phyloP scores from a whole-genome alignment of 2,329 filamentous ascomycete species.

The Fusarium anthophilum region DNA sequence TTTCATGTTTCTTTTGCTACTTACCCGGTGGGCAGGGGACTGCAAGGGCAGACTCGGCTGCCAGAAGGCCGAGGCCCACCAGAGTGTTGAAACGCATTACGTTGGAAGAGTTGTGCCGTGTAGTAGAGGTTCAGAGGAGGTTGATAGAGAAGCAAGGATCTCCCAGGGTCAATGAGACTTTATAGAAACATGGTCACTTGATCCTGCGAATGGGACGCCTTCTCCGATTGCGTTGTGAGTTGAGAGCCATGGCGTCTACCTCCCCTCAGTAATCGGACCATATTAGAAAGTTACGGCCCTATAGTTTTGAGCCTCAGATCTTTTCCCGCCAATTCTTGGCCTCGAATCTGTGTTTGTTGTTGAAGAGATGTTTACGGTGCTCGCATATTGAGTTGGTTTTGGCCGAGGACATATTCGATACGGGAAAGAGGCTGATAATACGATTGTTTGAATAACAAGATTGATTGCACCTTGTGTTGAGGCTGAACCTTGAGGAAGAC shows the following conservation, averaged over 20 bases:
- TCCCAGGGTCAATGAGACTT: not conserved
- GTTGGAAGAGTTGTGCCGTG: not conserved
- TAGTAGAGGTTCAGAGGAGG: not conserved
- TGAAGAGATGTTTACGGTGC: not conserved
- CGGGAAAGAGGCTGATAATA: not conserved
- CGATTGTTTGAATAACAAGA: not conserved
- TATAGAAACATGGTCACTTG: not conserved
- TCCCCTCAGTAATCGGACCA: not conserved
- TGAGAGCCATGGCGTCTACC: not conserved
- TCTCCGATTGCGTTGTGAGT: not conserved
- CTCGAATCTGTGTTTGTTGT: not conserved
- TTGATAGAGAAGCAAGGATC: not conserved
- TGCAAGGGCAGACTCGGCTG: conserved; percentile 12
- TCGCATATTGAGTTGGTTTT: not conserved
- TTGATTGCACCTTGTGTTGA: not conserved
- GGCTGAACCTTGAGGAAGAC: not conserved
- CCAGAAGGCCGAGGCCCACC: conserved; percentile 9
- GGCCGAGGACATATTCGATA: not conserved
- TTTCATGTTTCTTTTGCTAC: not conserved
- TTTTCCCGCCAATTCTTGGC: not conserved
- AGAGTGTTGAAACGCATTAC: not conserved
- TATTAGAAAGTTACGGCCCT: not conserved
- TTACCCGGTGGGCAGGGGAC: not conserved
- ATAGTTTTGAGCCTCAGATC: too few relatives aligned
- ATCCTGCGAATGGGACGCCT: not conserved